These are phyloP conservation scores for Tricholoma bakamatsutake DNA, from an alignment of 768 basidiomycete genomes.

Conservation along the genomic window DNA sequence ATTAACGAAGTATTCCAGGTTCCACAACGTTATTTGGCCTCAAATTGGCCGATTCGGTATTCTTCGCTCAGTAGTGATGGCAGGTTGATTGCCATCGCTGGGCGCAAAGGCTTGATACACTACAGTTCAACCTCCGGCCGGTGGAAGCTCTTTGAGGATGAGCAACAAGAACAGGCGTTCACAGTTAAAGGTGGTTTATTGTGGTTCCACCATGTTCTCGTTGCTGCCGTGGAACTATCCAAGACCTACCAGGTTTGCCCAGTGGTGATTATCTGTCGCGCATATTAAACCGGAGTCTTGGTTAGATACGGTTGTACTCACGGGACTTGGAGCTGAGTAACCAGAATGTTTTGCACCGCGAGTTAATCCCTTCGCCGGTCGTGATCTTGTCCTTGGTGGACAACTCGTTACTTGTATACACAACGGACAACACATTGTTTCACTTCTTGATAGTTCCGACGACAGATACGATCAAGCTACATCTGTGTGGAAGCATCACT, in stretches of 20 bases:
- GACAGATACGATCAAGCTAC: constrained; percentile 74
- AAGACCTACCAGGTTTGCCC: constrained; percentile 67
- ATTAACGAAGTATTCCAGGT: constrained; percentile 42
- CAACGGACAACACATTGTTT: constrained; percentile 85
- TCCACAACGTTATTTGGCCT: constrained; percentile 80
- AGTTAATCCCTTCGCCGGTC: constrained; percentile 69
- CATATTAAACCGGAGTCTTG: neutral
- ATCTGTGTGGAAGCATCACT: constrained; percentile 90
- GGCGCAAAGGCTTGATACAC: constrained; percentile 84
- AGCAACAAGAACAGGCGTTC: constrained; percentile 83
- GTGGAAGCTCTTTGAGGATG: constrained; percentile 86
- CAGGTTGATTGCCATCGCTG: constrained; percentile 87
- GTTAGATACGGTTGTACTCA: constrained; percentile 87
- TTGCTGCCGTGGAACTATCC: constrained; percentile 82
- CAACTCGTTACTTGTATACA: constrained; percentile 92
- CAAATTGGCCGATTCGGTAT: constrained; percentile 93
- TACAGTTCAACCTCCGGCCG: constrained; percentile 92
- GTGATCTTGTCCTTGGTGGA: constrained; percentile 89
- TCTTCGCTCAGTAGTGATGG: constrained; percentile 90
- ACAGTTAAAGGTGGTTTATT: constrained; percentile 83
- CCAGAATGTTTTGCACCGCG: constrained; percentile 78
- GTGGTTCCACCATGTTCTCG: constrained; percentile 95
- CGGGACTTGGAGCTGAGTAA: constrained; percentile 84
- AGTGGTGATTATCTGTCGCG: neutral
- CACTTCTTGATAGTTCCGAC: constrained; percentile 92